A percentile compares a stretch with the other conserved stretches of the same genome.
These are phyloP conservation scores for Fusarium torreyae DNA, from an alignment of 2,329 filamentous ascomycete species.

Conservation along the genomic window DNA sequence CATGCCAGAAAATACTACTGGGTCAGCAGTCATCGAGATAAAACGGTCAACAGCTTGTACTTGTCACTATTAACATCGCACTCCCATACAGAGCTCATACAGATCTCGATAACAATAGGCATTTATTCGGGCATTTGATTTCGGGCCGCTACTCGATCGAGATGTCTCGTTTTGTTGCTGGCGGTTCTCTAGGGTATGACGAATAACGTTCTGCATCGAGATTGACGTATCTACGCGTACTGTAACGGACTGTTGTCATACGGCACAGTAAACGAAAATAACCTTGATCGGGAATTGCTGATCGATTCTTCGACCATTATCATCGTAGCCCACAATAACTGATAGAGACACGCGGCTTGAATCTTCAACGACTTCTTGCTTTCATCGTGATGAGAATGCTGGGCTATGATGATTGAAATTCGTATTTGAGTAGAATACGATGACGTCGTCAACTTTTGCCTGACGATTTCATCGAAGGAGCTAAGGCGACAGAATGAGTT, in stretches of 20 bases:
- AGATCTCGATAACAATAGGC: conserved; percentile 19
- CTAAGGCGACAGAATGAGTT: neutral
- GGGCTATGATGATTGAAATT: conserved; percentile 32
- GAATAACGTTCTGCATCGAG: conserved; percentile 10
- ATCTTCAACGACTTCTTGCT: neutral
- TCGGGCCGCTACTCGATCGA: conserved; percentile 5
- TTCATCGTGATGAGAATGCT: neutral
- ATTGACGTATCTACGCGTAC: conserved; percentile 4
- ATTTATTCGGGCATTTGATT: neutral
- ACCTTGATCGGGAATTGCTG: neutral
- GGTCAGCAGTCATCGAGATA: neutral
- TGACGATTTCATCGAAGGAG: neutral
- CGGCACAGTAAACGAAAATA: neutral
- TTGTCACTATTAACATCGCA: conserved; percentile 1
- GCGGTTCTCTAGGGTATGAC: conserved; percentile 6
- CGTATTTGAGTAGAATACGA: neutral
- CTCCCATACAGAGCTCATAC: neutral
- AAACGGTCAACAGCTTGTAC: neutral
- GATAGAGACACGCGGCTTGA: neutral
- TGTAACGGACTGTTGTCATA: conserved; percentile 6
- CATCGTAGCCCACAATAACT: conserved; percentile 4
- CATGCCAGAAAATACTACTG: neutral
- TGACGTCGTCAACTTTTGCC: neutral
- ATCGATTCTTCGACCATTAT: neutral
- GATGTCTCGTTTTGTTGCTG: neutral